Evolutionary conservation across 2,329 filamentous ascomycete species (phyloP).

Genomic region (Cladosporium phlei): DNA sequence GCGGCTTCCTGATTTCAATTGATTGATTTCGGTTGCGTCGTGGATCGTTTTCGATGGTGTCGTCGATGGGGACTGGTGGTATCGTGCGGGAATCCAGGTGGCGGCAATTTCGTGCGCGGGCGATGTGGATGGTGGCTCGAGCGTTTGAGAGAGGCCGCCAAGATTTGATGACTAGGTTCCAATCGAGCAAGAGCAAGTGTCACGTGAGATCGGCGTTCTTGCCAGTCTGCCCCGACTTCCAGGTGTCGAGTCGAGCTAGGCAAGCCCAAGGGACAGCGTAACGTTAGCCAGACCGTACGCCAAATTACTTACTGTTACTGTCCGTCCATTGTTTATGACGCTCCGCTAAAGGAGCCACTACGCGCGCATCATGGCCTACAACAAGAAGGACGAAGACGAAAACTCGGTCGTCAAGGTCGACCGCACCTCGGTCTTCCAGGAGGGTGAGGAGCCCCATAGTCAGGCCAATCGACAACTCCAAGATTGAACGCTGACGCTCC

Average conservation of each 20-base stretch:
- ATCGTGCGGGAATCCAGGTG: constrained; percentile 8
- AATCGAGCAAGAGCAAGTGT: too few relatives aligned
- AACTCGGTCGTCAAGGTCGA: constrained; percentile 93
- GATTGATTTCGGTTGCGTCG: constrained; percentile 10
- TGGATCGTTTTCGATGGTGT: constrained; percentile 14
- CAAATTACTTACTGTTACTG: neutral
- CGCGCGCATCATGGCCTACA: constrained; percentile 69
- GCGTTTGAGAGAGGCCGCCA: neutral
- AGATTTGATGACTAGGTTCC: neutral
- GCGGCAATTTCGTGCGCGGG: neutral
- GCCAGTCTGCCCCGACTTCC: too few relatives aligned
- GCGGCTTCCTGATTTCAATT: constrained; percentile 14
- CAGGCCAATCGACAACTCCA: constrained; percentile 17
- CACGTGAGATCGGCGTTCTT: too few relatives aligned
- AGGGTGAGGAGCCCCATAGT: constrained; percentile 61
- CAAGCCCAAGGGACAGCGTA: constrained; percentile 10
- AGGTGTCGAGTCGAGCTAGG: constrained; percentile 11
- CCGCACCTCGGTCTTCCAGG: constrained; percentile 95
- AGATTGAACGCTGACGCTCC: constrained; percentile 9
- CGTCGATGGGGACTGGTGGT: constrained; percentile 14
- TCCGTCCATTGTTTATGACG: constrained; percentile 8
- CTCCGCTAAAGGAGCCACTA: constrained; percentile 11
- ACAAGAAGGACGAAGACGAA: constrained; percentile 99
- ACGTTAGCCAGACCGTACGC: too few relatives aligned
- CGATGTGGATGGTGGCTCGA: neutral